Evolutionary conservation across 1,284 basidiomycete species (phyloP), one percentile per base, ranked within the genome.

Genomic region (Heterobasidion occidentale): DNA sequence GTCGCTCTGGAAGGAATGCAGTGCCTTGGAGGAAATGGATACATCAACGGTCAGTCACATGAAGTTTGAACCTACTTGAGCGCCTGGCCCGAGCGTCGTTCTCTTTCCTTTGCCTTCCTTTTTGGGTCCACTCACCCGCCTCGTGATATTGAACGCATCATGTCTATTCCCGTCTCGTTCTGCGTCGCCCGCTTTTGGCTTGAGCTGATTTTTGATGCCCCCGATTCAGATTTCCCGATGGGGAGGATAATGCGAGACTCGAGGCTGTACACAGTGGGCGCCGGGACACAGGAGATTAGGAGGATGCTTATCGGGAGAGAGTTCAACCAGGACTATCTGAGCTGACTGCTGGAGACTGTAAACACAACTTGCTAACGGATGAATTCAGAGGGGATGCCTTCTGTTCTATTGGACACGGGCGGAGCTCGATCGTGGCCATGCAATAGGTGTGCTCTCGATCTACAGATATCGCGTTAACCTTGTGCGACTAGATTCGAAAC

Each of bases 1-100:
- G 91, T 96, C n/a, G 84, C 92, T 1, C 73, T 91, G 63, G 93
- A 96, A 65, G 92, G 84, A 7, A 92, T 93, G 85, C 93, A 96
- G 66, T 93, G 90, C 68, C 76, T 95, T 55, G 93, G 93, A 58
- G 93, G 93, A 6, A 95, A 95, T 68, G 93, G 93, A 7, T 95
- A 95, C 67, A 93, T 94, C 68, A 93, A 94, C 62, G 91, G 90
- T 88, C 56, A 60, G 75, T 69, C 7, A 51, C 54, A 51, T 55
- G 17, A 54, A 52, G 20, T 51, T 34, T 17, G 36, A 17, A 47
- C 15, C 7, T 12, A 27, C 27, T 27, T 27, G 27, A 27, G 27
- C 27, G 27, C 27, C 27, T 27, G 27, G 27, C 27, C 27, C 27
- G 27, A 27, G 27, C 27, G 27, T 27, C 4, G 27, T 27, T 27